Conservation (phyloP, 2,329 filamentous ascomycete species). For the Trichoderma lentiforme region DNA sequence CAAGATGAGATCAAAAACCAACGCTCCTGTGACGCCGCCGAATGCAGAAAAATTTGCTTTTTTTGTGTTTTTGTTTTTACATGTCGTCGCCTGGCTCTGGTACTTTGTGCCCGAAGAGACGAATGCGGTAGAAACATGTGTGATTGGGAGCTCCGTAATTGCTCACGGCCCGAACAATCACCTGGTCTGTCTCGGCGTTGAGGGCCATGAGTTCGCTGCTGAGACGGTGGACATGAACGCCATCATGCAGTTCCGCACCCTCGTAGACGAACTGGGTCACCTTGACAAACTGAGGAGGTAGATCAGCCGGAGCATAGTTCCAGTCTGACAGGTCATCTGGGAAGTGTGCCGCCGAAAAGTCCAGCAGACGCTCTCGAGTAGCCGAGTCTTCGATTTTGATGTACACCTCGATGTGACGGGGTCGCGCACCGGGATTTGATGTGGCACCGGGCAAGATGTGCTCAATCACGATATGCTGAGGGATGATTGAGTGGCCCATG, state of each 20-base stretch:
- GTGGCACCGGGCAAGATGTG: conserved; percentile 64
- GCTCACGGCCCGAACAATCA: conserved; percentile 53
- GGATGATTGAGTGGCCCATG: conserved; percentile 56
- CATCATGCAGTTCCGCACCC: conserved; percentile 40
- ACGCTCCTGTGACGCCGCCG: conserved; percentile 9
- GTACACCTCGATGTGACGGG: conserved; percentile 68
- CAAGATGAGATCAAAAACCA: conserved; percentile 5
- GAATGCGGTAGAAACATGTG: conserved; percentile 65
- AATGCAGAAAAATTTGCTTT: background rate
- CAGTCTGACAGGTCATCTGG: conserved; percentile 30
- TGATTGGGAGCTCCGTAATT: conserved; percentile 58
- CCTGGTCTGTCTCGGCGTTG: conserved; percentile 46
- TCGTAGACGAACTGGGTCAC: conserved; percentile 56
- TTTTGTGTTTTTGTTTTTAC: no score
- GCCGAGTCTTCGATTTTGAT: conserved; percentile 51
- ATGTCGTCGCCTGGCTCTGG: conserved; percentile 23
- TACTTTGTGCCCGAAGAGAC: conserved; percentile 48
- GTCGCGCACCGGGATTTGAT: conserved; percentile 59
- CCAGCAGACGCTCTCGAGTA: conserved; percentile 38
- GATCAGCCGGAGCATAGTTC: conserved; percentile 29
- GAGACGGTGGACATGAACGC: conserved; percentile 52
- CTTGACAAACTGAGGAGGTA: conserved; percentile 49
- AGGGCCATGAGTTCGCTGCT: conserved; percentile 48
- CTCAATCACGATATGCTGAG: conserved; percentile 68
- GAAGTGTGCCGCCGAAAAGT: conserved; percentile 44